Evolutionary conservation across 495 filamentous ascomycete genomes (phyloP).

Genomic region (Trichodelitschia bisporula): DNA sequence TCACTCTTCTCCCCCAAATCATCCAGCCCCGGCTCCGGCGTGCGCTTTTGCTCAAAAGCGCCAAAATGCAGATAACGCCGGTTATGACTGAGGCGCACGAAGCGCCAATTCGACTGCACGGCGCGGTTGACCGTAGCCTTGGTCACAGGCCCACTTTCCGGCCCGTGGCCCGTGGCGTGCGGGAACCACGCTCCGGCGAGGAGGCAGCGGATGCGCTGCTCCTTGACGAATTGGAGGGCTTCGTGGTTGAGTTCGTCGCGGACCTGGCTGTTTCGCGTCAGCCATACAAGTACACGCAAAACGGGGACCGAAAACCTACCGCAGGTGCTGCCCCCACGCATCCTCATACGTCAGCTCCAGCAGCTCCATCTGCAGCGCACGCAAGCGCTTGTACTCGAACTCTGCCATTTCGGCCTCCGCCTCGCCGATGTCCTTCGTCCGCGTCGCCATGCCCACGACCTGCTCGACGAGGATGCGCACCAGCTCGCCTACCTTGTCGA

Average conservation of each 20-base stretch:
- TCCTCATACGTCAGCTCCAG: conserved; percentile 80
- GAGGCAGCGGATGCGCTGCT: conserved; percentile 84
- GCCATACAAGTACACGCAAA: not conserved
- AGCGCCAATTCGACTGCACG: conserved; percentile 37
- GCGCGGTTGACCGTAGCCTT: conserved; percentile 17
- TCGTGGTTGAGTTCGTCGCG: conserved; percentile 85
- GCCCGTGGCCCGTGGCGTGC: conserved; percentile 20
- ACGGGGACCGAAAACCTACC: conserved; percentile 6
- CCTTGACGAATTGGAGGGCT: conserved; percentile 83
- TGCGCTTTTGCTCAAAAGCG: conserved; percentile 47
- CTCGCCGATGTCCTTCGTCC: conserved; percentile 68
- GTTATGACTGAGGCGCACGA: conserved; percentile 75
- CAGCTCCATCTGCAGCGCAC: conserved; percentile 87
- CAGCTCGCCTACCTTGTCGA: conserved; percentile 75
- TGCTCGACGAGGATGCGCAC: conserved; percentile 80
- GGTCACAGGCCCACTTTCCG: conserved; percentile 15
- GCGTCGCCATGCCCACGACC: conserved; percentile 58
- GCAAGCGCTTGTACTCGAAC: conserved; percentile 50
- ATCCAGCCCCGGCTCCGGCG: conserved; percentile 46
- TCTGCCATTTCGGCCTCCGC: conserved; percentile 72
- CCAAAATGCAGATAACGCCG: conserved; percentile 74
- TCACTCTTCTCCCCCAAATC: conserved; percentile 49
- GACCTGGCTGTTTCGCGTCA: conserved; percentile 33
- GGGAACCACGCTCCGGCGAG: conserved; percentile 82
- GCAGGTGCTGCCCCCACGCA: conserved; percentile 73